Evolutionary conservation across 345 rosid genomes (phyloP).

Genomic region (Citrus reticulata): DNA sequence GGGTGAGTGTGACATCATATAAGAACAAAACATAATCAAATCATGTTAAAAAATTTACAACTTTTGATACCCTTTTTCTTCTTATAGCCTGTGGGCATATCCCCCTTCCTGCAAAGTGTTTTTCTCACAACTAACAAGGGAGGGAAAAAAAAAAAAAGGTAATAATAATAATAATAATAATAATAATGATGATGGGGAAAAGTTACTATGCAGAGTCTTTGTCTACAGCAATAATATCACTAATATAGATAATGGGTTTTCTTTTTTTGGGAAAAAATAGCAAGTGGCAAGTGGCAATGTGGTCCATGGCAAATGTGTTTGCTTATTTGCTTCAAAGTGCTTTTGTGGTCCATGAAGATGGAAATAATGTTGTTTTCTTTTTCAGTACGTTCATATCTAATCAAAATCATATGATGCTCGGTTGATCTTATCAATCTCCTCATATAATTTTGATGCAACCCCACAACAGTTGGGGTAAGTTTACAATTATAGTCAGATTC

Average conservation of each 20-base stretch:
- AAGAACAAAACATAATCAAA: slow-evolving; percentile 4
- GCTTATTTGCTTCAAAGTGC: slow-evolving; percentile 24
- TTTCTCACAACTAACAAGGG: not conserved
- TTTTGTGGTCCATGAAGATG: slow-evolving; percentile 36
- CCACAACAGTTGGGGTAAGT: too few relatives aligned
- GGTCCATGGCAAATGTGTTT: slow-evolving; percentile 38
- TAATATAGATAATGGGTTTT: not conserved
- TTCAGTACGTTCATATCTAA: not conserved
- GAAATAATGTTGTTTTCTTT: slow-evolving; percentile 28
- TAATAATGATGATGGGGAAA: too few relatives aligned
- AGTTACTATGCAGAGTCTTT: not conserved
- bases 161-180: not conserved
- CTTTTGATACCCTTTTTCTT: slow-evolving; percentile 14
- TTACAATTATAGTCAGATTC: not conserved
- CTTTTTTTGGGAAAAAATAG: not conserved
- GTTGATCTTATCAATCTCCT: slow-evolving; percentile 12
- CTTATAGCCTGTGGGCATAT: not conserved
- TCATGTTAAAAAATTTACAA: slow-evolving; percentile 14
- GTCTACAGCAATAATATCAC: slow-evolving; percentile 4
- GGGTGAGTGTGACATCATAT: slow-evolving; percentile 18
- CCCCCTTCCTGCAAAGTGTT: not conserved
- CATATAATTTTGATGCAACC: slow-evolving; percentile 5
- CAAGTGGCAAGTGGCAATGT: slow-evolving; percentile 30
- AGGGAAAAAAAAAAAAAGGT: not conserved
- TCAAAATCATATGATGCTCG: slow-evolving; percentile 8